Evolutionary conservation across 1,139 yeast genomes (phyloP).

Genomic region (Candida buenavistaensis): DNA sequence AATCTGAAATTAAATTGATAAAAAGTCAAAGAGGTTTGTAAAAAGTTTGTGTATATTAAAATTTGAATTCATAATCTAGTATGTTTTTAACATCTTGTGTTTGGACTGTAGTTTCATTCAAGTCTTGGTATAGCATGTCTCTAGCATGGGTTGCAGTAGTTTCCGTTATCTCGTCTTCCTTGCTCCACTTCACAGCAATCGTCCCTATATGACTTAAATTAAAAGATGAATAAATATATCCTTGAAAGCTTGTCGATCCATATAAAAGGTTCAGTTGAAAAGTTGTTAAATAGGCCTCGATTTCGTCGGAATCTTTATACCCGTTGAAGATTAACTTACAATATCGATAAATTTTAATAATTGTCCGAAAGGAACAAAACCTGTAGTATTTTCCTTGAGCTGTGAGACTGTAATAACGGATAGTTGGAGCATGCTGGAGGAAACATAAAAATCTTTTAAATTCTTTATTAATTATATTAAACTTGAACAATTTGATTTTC

Average conservation of each 20-base stretch:
- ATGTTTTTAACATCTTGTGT: not conserved
- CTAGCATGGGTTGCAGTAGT: no score
- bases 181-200: no score
- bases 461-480: conserved; percentile 17
- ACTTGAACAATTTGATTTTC: conserved; percentile 18
- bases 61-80: conserved; percentile 6
- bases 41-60: conserved; percentile 11
- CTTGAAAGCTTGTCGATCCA: no score
- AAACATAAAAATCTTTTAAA: conserved; percentile 1
- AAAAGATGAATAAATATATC: no score
- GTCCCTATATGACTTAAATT: no score
- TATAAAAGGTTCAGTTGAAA: no score
- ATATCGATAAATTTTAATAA: conserved; percentile 16
- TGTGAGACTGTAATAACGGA: not conserved
- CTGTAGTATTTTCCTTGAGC: conserved; percentile 12
- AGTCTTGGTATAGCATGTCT: no score
- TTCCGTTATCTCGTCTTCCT: no score
- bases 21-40: conserved; percentile 47
- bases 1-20: conserved; percentile 70
- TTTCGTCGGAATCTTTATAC: conserved; percentile 26
- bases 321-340: conserved; percentile 31
- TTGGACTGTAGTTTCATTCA: no score
- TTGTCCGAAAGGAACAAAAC: conserved; percentile 14
- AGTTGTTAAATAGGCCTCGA: conserved; percentile 1
- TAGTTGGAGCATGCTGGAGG: no score